Percentiles rank a stretch among this genome's conserved stretches.
phyloP scores from a whole-genome alignment of 2,329 filamentous ascomycete genomes.

The Paracoccidioides lutzii region DNA sequence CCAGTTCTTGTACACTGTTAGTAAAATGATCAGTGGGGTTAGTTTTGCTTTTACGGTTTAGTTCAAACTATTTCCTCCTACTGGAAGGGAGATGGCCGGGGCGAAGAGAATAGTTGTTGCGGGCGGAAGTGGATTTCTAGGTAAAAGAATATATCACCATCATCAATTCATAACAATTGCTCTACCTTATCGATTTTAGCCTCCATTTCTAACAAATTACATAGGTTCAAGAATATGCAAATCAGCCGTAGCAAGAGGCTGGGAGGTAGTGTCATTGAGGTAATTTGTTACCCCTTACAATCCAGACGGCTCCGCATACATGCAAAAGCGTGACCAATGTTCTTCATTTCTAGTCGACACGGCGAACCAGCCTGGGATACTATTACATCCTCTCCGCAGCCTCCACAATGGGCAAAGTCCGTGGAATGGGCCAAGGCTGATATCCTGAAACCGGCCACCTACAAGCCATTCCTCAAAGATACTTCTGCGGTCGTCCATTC shows the following conservation, averaged over 20 bases:
- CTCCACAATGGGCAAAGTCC: conserved; percentile 67
- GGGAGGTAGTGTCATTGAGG: conserved; percentile 90
- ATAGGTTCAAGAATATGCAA: conserved; percentile 72
- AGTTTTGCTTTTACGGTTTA: not conserved
- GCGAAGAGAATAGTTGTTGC: conserved; percentile 78
- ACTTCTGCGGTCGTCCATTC: conserved; percentile 83
- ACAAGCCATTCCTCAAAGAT: conserved; percentile 59
- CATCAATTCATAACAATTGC: not conserved
- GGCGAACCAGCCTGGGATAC: conserved; percentile 76
- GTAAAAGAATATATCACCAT: conserved; percentile 32
- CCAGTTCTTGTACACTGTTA: not conserved
- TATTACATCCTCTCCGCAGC: conserved; percentile 55
- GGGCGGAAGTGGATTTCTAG: conserved; percentile 86
- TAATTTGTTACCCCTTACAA: conserved; percentile 29
- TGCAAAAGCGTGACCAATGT: not conserved
- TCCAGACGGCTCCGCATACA: not conserved
- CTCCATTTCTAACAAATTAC: not conserved
- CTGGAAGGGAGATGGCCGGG: conserved; percentile 24
- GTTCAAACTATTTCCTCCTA: not conserved
- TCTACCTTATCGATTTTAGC: too few relatives aligned
- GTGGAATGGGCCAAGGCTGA: conserved; percentile 84
- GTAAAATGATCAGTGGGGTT: not conserved
- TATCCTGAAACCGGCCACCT: conserved; percentile 70
- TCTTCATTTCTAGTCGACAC: conserved; percentile 52
- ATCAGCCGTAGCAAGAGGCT: conserved; percentile 69